Conservation (phyloP, 192 early-diverging fungal genomes). For the Backusella macrospora region DNA sequence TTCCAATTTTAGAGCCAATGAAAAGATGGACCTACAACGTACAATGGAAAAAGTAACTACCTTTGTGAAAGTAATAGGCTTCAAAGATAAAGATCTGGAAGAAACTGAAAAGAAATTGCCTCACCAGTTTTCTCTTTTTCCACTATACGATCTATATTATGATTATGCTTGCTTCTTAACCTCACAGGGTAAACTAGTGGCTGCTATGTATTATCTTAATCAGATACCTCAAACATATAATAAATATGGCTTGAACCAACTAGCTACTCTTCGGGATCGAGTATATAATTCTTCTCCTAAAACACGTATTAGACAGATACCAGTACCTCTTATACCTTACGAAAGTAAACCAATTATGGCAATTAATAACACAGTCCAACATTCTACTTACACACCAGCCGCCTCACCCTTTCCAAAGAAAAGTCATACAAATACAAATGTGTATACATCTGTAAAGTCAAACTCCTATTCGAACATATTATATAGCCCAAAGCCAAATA, state of each 20-base stretch:
- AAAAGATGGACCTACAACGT: conserved; percentile 56
- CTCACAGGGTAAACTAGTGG: conserved; percentile 71
- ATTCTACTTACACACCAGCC: not conserved
- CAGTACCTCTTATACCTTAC: not conserved
- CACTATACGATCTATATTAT: conserved; percentile 81
- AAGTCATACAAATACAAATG: not conserved
- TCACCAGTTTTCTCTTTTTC: conserved; percentile 20
- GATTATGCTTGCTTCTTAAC: conserved; percentile 85
- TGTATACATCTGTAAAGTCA: not conserved
- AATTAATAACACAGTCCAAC: not conserved
- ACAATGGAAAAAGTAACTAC: conserved; percentile 91
- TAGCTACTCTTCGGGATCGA: conserved; percentile 75
- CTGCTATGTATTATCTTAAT: conserved; percentile 78
- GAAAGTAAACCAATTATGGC: not conserved
- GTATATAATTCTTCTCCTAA: conserved; percentile 48
- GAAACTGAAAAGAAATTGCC: conserved; percentile 34
- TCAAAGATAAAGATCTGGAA: conserved; percentile 72
- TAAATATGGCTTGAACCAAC: conserved; percentile 41
- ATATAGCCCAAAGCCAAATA: not conserved
- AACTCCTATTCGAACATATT: not conserved
- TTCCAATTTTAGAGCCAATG: conserved; percentile 52
- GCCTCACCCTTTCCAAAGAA: not conserved
- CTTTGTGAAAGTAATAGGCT: conserved; percentile 90
- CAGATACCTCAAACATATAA: conserved; percentile 58
- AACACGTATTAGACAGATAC: not conserved